Percentiles rank a stretch among this genome's conserved stretches.
Evolutionary conservation across 2,329 filamentous ascomycete species (phyloP).

Genomic region (Colletotrichum sp.): DNA sequence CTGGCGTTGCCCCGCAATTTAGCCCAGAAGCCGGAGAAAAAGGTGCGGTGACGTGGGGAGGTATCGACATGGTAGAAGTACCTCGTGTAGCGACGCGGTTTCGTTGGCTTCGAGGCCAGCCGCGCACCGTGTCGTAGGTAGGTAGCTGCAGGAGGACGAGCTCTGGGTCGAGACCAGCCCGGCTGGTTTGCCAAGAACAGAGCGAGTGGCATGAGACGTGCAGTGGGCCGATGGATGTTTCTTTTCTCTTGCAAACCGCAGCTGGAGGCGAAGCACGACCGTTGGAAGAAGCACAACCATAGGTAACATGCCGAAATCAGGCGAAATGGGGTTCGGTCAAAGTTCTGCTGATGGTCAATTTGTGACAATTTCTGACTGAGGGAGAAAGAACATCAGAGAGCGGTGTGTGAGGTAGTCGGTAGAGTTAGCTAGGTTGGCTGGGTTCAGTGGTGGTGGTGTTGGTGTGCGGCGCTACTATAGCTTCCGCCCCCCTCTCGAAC

Average conservation of each 20-base stretch:
- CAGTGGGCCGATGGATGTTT: not conserved
- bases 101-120: not conserved
- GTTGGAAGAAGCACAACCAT: not conserved
- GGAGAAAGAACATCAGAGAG: not conserved
- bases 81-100: constrained; percentile 2
- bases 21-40: constrained; percentile 13
- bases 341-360: not conserved
- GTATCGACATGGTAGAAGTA: constrained; percentile 5
- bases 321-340: not conserved
- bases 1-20: constrained; percentile 17
- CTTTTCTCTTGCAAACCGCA: not conserved
- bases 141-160: not conserved
- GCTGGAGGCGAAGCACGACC: not conserved
- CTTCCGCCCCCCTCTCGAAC: constrained; percentile 5
- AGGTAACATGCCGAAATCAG: not conserved
- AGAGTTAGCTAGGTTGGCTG: not conserved
- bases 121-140: not conserved
- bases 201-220: constrained; percentile 3
- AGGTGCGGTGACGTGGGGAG: constrained; percentile 17
- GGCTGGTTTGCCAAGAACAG: constrained; percentile 7
- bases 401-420: not conserved
- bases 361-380: not conserved
- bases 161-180: not conserved
- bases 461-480: constrained; percentile 9
- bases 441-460: not conserved